A percentile compares a stretch with the other conserved stretches of the same genome.
Evolutionary conservation across 371 early-diverging fungal genomes (phyloP).

Genomic region (Mucor piriformis): DNA sequence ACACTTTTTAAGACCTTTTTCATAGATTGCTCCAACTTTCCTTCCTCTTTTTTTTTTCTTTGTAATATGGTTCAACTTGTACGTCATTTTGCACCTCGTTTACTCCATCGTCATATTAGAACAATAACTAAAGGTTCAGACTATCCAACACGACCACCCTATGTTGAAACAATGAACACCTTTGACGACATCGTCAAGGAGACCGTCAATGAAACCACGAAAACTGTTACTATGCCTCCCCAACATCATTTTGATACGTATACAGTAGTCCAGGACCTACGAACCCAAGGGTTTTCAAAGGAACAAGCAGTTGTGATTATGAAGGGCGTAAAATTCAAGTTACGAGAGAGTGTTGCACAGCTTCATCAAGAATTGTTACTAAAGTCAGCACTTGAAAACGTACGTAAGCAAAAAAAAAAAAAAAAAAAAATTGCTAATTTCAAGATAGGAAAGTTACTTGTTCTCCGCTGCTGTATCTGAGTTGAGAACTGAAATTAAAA

Average conservation of each 20-base stretch:
- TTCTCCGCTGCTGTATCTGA: slow-evolving; percentile 76
- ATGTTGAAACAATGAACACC: not conserved
- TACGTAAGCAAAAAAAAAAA: slow-evolving; percentile 10
- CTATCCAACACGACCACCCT: not conserved
- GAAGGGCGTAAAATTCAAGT: slow-evolving; percentile 69
- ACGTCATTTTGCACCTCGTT: slow-evolving; percentile 9
- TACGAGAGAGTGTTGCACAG: slow-evolving; percentile 49
- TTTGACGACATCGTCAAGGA: not conserved
- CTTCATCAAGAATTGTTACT: slow-evolving; percentile 23
- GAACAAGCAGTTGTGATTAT: slow-evolving; percentile 75
- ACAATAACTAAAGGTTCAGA: not conserved
- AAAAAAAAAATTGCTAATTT: not conserved
- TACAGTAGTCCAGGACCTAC: slow-evolving; percentile 63
- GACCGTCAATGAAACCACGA: not conserved
- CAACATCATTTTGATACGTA: slow-evolving; percentile 75
- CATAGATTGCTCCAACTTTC: not conserved
- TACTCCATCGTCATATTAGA: slow-evolving; percentile 1
- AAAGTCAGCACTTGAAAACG: slow-evolving; percentile 60
- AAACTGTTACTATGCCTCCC: not conserved
- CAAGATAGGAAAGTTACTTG: slow-evolving; percentile 60
- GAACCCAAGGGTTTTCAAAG: slow-evolving; percentile 65
- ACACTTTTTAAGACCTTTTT: too few relatives aligned
- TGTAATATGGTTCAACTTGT: slow-evolving; percentile 1
- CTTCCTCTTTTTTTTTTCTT: not conserved
- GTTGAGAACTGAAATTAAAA: slow-evolving; percentile 79